phyloP scores from a whole-genome alignment of 2,329 filamentous ascomycete genomes.

The Verticillium dahliae region DNA sequence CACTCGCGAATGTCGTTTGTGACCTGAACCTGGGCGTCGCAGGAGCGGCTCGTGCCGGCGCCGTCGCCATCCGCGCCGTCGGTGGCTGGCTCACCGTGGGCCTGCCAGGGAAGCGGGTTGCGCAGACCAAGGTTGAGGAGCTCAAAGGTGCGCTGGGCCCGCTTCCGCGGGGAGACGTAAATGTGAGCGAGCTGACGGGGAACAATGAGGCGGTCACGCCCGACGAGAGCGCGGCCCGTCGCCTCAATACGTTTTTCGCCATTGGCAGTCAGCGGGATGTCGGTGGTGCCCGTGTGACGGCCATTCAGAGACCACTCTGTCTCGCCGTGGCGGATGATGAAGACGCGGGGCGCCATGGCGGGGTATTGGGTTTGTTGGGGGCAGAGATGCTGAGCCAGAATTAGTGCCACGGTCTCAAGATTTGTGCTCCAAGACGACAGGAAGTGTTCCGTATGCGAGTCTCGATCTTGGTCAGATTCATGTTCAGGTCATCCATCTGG shows the following conservation, averaged over 20 bases:
- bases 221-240: constrained; percentile 79
- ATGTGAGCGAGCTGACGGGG: constrained; percentile 77
- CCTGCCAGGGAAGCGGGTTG: constrained; percentile 66
- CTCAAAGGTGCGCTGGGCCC: constrained; percentile 86
- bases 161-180: constrained; percentile 78
- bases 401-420: too few relatives aligned
- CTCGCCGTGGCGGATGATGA: constrained; percentile 84
- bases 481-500: background rate
- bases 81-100: constrained; percentile 27
- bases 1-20: constrained; percentile 73
- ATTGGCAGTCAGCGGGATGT: constrained; percentile 76
- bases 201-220: constrained; percentile 76
- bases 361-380: background rate
- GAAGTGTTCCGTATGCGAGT: background rate
- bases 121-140: constrained; percentile 68
- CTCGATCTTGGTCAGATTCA: background rate
- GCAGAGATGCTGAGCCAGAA: background rate
- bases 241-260: constrained; percentile 70
- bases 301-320: constrained; percentile 92
- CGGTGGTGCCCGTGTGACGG: constrained; percentile 76
- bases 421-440: too few relatives aligned
- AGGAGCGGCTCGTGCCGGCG: constrained; percentile 31
- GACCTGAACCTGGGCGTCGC: constrained; percentile 56
- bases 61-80: constrained; percentile 6
- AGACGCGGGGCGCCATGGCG: constrained; percentile 58